Base-by-base conservation (phyloP, 257 asterid species). In the Apocynum venetum region DNA sequence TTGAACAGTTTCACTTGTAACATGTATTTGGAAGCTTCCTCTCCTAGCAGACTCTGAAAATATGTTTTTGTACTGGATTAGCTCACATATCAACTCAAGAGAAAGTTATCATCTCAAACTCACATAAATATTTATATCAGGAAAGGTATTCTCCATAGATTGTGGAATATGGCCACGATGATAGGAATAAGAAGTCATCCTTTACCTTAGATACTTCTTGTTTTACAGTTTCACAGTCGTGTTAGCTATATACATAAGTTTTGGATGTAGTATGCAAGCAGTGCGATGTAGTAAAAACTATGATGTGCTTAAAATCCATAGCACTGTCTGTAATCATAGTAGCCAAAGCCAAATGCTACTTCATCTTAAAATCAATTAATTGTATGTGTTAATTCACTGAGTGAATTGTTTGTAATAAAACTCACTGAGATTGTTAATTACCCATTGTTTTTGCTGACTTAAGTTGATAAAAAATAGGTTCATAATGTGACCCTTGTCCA, bases 41-140 rank as follows among this genome's bases (percentile, higher is more conserved):
- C 31, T 25, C 55, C 55, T 40, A 66, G 51, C 17, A 25, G 31
- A 25, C 31, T 25, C 49, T 67, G 35, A 41, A 67, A 67, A 25
- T 48, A 13, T 40, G 36, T n/a, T 41, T n/a, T 20, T 63, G 56
- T 48, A 8, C 3, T 74, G 46, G 57, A 17, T 63, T 65, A 36
- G 31, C 36, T 14, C 20, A 41, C 31, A 10, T 9, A 20, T 15
- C 36, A 35, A 12, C 10, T 51, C 8, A 41, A 25, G 47, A 12
- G 73, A 38, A 65, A 65, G 53, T 65, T 51, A 35, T 75, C 48
- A 10, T 76, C 73, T 65, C 38, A 48, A 76, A 48, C 10, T 38
- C 46, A 19, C 0, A 48, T 17, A 15, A n/a, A 2, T 53, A 17
- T 40, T 14, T 35, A 40, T 56, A 43, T 38, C 49, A 51, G n/a